Evolutionary conservation across 148 eudicot species (phyloP), one percentile per base, ranked within the genome.

Genomic region (Rhododendron simsii): DNA sequence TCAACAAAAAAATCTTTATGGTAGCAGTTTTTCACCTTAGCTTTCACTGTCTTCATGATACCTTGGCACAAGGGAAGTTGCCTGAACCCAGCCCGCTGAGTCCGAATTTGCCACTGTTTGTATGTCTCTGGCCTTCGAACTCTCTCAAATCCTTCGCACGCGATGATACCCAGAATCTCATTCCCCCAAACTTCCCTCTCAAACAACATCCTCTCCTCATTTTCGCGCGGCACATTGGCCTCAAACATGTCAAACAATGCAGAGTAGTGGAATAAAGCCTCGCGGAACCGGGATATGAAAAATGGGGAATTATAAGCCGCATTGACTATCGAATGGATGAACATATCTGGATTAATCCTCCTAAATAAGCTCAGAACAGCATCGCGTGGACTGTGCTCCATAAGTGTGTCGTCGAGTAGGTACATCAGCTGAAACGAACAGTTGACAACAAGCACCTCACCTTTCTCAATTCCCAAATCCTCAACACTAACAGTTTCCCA

Each of bases 231-330:
- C 76, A 89, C 81, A 59, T 86, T 92, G 11, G 91, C 88, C 81
- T 92, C 93, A 82, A 89, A 78, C 80, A 92, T 48, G 83, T 92
- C 94, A 63, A 90, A 91, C 41, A 86, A 21, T 23, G 93, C 79
- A 45, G 91, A 88, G 82, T 79, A 91, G 73, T 90, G 87, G 86
- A 88, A 91, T 37, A 92, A 65, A 12, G 94, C 91, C 88, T 91
- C 93, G 39, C 86, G 86, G 78, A 92, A 93, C 76, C 93, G 90
- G 2, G 94, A 91, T 51, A 90, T 87, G 78, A 93, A 93, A 78
- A 93, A 92, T 13, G 96, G 94, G 26, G 96, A 92, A 71, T 89
- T 89, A 76, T 18, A 20, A 41, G 26, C 21, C 51, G 15, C 50
- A 41, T 77, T 41, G 44, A 41, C 14, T 0, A 41, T 10, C 44